Base-by-base conservation (phyloP, 202 grass and related monocot genomes). In the Panicum hallii region DNA sequence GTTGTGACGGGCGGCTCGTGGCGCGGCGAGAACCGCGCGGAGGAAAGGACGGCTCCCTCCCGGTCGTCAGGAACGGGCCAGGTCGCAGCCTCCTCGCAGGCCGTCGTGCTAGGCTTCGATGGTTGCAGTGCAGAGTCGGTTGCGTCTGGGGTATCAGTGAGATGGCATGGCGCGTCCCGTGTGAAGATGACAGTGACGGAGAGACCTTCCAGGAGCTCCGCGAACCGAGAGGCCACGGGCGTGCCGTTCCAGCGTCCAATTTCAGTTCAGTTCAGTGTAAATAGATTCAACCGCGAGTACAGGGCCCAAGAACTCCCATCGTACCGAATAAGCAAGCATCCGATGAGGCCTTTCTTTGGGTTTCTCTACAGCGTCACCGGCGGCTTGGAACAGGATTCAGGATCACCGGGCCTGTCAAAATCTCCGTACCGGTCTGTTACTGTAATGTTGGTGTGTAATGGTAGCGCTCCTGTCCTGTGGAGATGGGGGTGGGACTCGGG, bases 1-100 rank as follows among this genome's bases (percentile, higher is more conserved):
- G 55, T 75, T 94, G 46, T 97, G 89, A 94, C 50, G 72, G 43
- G 44, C 58, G 70, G 67, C 55, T 76, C 81, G 52, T 65, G 28
- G 38, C 66, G 73, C 67, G 60, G 79, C 62, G 44, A 55, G 63
- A 28, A 67, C 79, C 55, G 55, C 81, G 15, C 54, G 34, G 22
- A 41, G 58, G 26, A 54, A 56, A 32, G 4, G 10, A 1, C 28
- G 12, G 5, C 46, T 38, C 17, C 9, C 7, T 32, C 32, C 32
- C 32, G 32, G 57, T 60, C 28, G 58, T 22, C 60, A 67, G 28
- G 36, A 38, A 38, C 36, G 36, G 71, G 32, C n/a, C 85, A 69
- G 20, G 63, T 14, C 66, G 23, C 26, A 26, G 26, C 26, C 26
- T 26, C 26, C 26, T 26, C 26, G 26, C 75, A 44, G 32, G 63